phyloP scores from a whole-genome alignment of 1,139 yeast species.

The Scheffersomyces cryptocercus region DNA sequence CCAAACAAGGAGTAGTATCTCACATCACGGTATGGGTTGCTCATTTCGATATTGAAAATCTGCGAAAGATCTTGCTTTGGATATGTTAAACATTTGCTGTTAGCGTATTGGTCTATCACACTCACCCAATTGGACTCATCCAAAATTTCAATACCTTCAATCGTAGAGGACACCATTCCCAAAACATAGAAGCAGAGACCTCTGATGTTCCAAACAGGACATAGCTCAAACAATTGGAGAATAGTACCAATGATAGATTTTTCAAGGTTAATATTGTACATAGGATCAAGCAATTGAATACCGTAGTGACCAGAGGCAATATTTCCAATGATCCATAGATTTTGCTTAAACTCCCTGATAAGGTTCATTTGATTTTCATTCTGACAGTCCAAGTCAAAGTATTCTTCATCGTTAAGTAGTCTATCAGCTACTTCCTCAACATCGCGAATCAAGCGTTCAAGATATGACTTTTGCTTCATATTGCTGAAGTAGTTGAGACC shows the following conservation, averaged over 20 bases:
- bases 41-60: constrained; percentile 25
- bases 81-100: constrained; percentile 58
- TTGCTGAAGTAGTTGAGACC: constrained; percentile 54
- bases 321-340: constrained; percentile 86
- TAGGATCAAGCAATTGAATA: constrained; percentile 63
- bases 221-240: constrained; percentile 35
- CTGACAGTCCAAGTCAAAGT: constrained; percentile 4
- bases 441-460: constrained; percentile 26
- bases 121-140: constrained; percentile 81
- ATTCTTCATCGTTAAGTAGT: constrained; percentile 15
- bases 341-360: constrained; percentile 57
- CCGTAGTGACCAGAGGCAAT: constrained; percentile 74
- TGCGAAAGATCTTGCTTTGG: constrained; percentile 33
- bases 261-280: constrained; percentile 44
- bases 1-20: constrained; percentile 31
- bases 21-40: constrained; percentile 35
- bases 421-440: constrained; percentile 19
- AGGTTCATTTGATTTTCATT: constrained; percentile 9
- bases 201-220: constrained; percentile 63
- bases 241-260: constrained; percentile 57
- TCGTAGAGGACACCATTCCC: constrained; percentile 72
- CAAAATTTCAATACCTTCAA: constrained; percentile 81
- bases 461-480: constrained; percentile 23
- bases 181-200: constrained; percentile 79
- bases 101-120: constrained; percentile 51